phyloP scores from a whole-genome alignment of 2,329 filamentous ascomycete genomes.

The Penicillium carneum region DNA sequence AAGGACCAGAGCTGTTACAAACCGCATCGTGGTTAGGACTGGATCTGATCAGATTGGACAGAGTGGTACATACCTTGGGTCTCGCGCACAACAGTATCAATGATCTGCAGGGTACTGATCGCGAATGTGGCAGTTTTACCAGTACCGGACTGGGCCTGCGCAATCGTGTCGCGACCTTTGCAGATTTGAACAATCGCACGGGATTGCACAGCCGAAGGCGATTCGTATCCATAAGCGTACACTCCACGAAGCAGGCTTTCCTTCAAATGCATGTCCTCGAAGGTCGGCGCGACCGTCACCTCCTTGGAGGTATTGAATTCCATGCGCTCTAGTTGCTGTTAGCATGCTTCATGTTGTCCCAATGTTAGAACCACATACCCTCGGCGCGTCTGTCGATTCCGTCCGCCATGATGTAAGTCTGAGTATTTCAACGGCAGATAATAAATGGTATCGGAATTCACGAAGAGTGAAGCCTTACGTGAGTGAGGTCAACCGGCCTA shows the following conservation, averaged over 20 bases:
- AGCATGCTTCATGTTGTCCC: slow-evolving; percentile 31
- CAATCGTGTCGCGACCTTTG: slow-evolving; percentile 98
- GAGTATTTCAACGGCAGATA: slow-evolving; percentile 20
- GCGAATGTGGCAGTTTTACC: slow-evolving; percentile 97
- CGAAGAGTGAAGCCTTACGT: slow-evolving; percentile 15
- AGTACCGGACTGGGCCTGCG: slow-evolving; percentile 94
- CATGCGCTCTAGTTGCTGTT: slow-evolving; percentile 73
- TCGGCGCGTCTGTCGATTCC: slow-evolving; percentile 90
- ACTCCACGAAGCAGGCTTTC: slow-evolving; percentile 96
- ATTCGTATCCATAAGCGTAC: slow-evolving; percentile 98
- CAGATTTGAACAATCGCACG: slow-evolving; percentile 98
- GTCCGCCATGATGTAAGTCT: slow-evolving; percentile 77
- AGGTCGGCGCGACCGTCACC: slow-evolving; percentile 89
- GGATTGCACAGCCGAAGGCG: slow-evolving; percentile 95
- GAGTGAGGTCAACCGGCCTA: slow-evolving; percentile 18
- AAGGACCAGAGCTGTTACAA: slow-evolving; percentile 75
- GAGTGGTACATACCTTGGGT: slow-evolving; percentile 67
- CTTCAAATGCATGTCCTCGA: slow-evolving; percentile 96
- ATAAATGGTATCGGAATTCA: slow-evolving; percentile 21
- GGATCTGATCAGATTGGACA: background rate
- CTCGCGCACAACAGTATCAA: slow-evolving; percentile 90
- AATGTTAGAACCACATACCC: slow-evolving; percentile 46
- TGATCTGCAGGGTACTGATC: slow-evolving; percentile 93
- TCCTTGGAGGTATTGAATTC: slow-evolving; percentile 98
- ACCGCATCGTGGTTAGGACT: slow-evolving; percentile 18